Evolutionary conservation across 305 asterid species (phyloP), one percentile per base, ranked within the genome.

Genomic region (Fraxinus albicans): DNA sequence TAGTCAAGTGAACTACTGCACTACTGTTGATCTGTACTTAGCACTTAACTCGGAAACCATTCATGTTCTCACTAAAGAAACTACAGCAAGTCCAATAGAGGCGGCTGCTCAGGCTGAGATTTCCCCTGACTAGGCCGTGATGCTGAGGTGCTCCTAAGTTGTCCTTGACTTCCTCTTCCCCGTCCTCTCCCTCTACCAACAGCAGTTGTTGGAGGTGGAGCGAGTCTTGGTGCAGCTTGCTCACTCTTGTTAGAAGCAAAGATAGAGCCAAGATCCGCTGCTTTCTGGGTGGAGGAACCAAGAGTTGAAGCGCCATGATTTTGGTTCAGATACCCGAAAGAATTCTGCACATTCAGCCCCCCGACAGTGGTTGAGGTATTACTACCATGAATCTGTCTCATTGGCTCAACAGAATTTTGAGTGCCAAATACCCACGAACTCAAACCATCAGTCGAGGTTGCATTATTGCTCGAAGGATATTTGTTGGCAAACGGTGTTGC

Each of bases 181-280:
- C 95, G 92, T 73, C 98, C 98, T 86, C 98, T 90, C 79, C 90
- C 98, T 87, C 96, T 87, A 82, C 98, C 95, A 58, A 93, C 95
- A 10, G 97, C 91, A 76, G 91, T 86, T 25, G 90, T 81, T 29
- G 99, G 99, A 63, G 98, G 99, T 7, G 99, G 99, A 87, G 98
- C 98, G 78, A 94, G 95, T 90, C 96, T 92, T 53, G 88, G 95
- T 73, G 96, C 97, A 77, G 83, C 58, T 33, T 90, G 92, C 82
- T 93, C 97, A 70, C 87, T 91, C 89, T 85, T 93, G 95, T 84
- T 92, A 7, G 92, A 35, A 83, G 94, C 88, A 88, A 96, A 96
- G 60, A 96, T 93, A 17, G 99, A 91, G 80, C 91, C 95, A 85
- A 96, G 78, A 88, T 92, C 94, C 34, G 89, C 74, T 73, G 94